These are phyloP conservation scores for Aureobasidium uvarum DNA, from an alignment of 2,329 filamentous ascomycete genomes.

Conservation along the genomic window DNA sequence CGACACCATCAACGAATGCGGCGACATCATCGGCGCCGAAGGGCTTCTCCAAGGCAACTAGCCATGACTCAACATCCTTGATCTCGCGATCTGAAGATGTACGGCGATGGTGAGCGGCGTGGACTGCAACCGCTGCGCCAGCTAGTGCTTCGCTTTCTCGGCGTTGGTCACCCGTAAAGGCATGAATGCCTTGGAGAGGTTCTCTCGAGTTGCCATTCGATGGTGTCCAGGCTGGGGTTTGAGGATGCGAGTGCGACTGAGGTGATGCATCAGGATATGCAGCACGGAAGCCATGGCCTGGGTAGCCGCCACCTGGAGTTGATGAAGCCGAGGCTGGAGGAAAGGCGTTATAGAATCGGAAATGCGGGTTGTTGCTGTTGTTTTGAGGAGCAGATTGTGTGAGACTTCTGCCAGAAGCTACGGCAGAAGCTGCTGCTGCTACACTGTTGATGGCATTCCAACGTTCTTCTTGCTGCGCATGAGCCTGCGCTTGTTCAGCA, in stretches of 20 bases:
- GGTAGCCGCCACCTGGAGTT: neutral
- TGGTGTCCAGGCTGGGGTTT: conserved; percentile 14
- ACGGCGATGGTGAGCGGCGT: neutral
- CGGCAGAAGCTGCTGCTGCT: conserved; percentile 34
- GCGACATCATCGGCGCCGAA: conserved; percentile 44
- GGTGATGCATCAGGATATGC: conserved; percentile 20
- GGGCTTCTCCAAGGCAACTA: conserved; percentile 39
- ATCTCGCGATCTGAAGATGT: conserved; percentile 32
- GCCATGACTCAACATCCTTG: conserved; percentile 39
- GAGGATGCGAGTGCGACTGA: conserved; percentile 21
- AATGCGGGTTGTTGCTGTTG: conserved; percentile 24
- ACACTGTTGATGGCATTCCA: conserved; percentile 44
- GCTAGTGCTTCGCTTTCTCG: conserved; percentile 27
- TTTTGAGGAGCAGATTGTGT: conserved; percentile 1
- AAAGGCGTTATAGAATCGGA: conserved; percentile 16
- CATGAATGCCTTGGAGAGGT: conserved; percentile 45
- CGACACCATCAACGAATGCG: conserved; percentile 43
- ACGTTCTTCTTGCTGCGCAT: conserved; percentile 35
- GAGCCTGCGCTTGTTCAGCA: conserved; percentile 26
- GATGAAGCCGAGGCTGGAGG: neutral
- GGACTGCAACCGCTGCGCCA: conserved; percentile 22
- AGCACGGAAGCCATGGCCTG: conserved; percentile 15
- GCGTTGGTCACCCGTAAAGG: conserved; percentile 42
- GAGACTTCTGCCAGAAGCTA: conserved; percentile 31
- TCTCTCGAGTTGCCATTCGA: neutral